phyloP scores from a whole-genome alignment of 768 basidiomycete species.

The Suillus placidus region DNA sequence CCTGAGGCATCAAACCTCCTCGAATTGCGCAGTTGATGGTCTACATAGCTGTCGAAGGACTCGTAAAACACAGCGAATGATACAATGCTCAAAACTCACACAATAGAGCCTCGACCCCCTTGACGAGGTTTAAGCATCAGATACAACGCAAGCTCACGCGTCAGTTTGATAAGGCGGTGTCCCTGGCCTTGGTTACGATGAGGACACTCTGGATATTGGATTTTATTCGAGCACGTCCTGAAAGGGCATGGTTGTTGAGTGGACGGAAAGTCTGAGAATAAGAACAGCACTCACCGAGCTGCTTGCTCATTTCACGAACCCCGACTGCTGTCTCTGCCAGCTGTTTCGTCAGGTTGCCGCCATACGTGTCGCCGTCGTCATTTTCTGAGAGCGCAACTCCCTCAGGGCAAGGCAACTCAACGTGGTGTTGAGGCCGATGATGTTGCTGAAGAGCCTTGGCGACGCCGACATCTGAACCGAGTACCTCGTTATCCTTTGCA shows the following conservation, averaged over 20 bases:
- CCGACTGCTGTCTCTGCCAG: constrained; percentile 96
- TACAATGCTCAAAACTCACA: constrained; percentile 52
- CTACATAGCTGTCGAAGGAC: constrained; percentile 74
- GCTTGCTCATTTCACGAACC: constrained; percentile 98
- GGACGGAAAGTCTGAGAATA: constrained; percentile 5
- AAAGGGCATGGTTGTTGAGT: constrained; percentile 13
- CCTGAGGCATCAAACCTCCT: constrained; percentile 94
- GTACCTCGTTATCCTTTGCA: constrained; percentile 30
- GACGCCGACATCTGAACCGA: constrained; percentile 47
- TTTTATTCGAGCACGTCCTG: constrained; percentile 90
- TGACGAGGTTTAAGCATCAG: constrained; percentile 86
- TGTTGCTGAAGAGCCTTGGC: constrained; percentile 49
- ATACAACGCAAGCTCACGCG: constrained; percentile 90
- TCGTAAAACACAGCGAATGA: constrained; percentile 19
- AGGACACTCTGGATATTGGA: constrained; percentile 92
- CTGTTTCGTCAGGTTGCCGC: constrained; percentile 83
- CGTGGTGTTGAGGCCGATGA: constrained; percentile 17
- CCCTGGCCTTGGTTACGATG: constrained; percentile 96
- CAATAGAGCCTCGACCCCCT: constrained; percentile 77
- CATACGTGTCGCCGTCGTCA: constrained; percentile 70
- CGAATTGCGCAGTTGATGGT: constrained; percentile 85
- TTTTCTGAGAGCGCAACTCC: constrained; percentile 17
- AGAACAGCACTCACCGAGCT: constrained; percentile 68
- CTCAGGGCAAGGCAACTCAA: constrained; percentile 23
- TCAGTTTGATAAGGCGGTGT: constrained; percentile 94